Evolutionary conservation across 768 basidiomycete species (phyloP), one percentile per base, ranked within the genome.

Genomic region (Sporobolomyces pararoseus): DNA sequence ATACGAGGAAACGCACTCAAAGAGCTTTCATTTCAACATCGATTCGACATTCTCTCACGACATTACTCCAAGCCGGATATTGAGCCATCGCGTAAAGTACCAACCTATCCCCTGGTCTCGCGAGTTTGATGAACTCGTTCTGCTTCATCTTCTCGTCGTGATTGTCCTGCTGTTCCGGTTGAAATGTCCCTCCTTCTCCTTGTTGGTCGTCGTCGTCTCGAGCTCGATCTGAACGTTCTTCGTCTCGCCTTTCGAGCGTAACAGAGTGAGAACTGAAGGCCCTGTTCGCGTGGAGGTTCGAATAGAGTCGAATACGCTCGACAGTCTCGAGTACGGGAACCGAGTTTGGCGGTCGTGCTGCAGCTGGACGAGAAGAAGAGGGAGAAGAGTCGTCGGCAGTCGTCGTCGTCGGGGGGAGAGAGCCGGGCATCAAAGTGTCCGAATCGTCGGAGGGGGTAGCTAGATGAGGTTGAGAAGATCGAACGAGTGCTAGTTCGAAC

Each of bases 401-500:
- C n/a, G 21, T 37, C 13, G 27, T 34, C 12, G 42, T 14, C 21
- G 46, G 6, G 46, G 46, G 46, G 10, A 47, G 21, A 13, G 25
- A 25, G 13, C 16, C 25, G 25, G 16, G 58, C 16, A 25, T 46
- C 19, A 27, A 4, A 4, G 16, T 19, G 32, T 29, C 44, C 1
- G n/a, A 42, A 32, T 3, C 53, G 49, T 19, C 19, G n/a, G 13
- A 14, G 21, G 46, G 23, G 46, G 46, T 13, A 14, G 7, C 12
- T 7, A 23, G 17, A 10, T 52, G n/a, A 21, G 17, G 34, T 52
- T 14, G 27, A 19, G 27, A 12, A 19, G 46, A 49, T 2, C 71
- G 66, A 17, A 68, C 35, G 25, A 73, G 57, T 12, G 61, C 64
- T 34, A 62, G 25, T 44, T 73, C 72, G 72, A 73, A 73, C 67